Percentiles rank a stretch among this genome's conserved stretches.
Conservation (phyloP, 495 filamentous ascomycete species). For the Aspergillus hancockii region DNA sequence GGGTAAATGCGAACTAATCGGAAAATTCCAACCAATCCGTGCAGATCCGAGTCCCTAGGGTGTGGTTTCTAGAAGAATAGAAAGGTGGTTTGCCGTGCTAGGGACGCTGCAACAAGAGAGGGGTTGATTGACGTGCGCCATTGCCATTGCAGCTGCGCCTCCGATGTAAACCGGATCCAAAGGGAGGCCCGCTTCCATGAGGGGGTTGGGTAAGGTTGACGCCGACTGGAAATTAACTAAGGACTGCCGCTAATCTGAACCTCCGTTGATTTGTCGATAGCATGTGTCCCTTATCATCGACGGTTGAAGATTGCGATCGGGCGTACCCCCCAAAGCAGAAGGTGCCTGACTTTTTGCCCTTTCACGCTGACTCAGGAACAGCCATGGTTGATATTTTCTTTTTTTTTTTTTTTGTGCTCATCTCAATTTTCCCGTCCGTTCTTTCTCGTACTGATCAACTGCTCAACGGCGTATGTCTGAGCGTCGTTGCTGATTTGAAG, state of each 20-base stretch:
- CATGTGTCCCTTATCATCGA: slow-evolving; percentile 15
- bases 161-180: slow-evolving; percentile 21
- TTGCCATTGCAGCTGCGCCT: slow-evolving; percentile 12
- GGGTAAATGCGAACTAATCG: slow-evolving; percentile 16
- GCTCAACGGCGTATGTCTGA: neutral
- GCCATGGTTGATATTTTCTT: no score
- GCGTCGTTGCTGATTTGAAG: slow-evolving; percentile 8
- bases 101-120: slow-evolving; percentile 11
- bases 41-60: slow-evolving; percentile 14
- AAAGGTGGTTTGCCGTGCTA: slow-evolving; percentile 14
- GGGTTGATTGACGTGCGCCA: slow-evolving; percentile 18
- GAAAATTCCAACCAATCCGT: slow-evolving; percentile 11
- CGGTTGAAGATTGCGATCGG: slow-evolving; percentile 13
- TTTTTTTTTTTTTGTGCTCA: neutral
- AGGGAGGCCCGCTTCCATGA: slow-evolving; percentile 14
- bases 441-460: neutral
- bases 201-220: slow-evolving; percentile 15
- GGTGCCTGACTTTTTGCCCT: slow-evolving; percentile 1
- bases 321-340: slow-evolving; percentile 15
- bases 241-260: slow-evolving; percentile 7
- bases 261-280: slow-evolving; percentile 17
- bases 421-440: slow-evolving; percentile 2
- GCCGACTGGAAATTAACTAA: slow-evolving; percentile 10
- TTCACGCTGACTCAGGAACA: slow-evolving; percentile 2
- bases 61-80: slow-evolving; percentile 21